phyloP scores from a whole-genome alignment of 2,329 filamentous ascomycete species.

The Chrysoporthe cubensis region DNA sequence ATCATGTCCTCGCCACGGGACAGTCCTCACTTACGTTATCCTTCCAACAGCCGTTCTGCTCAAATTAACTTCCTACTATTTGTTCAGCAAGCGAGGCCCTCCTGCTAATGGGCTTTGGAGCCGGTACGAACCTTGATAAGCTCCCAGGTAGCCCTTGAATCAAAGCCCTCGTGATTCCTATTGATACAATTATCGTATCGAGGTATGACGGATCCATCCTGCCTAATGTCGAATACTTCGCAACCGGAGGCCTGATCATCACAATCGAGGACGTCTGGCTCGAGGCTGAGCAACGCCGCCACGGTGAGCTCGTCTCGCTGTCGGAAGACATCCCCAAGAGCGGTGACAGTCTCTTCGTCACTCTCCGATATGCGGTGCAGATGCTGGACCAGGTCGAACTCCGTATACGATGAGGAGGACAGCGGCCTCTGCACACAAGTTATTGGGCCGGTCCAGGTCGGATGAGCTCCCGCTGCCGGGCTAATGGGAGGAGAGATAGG shows the following conservation, averaged over 20 bases:
- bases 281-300: conserved; percentile 36
- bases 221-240: conserved; percentile 60
- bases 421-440: conserved; percentile 15
- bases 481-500: not conserved
- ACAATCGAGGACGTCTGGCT: conserved; percentile 24
- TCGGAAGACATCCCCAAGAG: conserved; percentile 42
- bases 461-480: not conserved
- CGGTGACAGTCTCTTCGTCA: conserved; percentile 28
- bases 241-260: conserved; percentile 51
- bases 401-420: conserved; percentile 12
- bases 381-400: conserved; percentile 20
- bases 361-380: conserved; percentile 15
- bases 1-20: not conserved
- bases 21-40: conserved; percentile 51
- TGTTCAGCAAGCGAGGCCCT: not conserved
- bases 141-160: conserved; percentile 48
- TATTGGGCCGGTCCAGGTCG: conserved; percentile 4
- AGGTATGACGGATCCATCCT: conserved; percentile 47
- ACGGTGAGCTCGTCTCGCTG: conserved; percentile 40
- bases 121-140: conserved; percentile 37
- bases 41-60: conserved; percentile 53
- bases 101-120: not conserved
- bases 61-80: conserved; percentile 38
- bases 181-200: conserved; percentile 43
- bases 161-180: conserved; percentile 42